phyloP scores from a whole-genome alignment of 352 stramenopile genomes.

The Globisporangium viniferum region DNA sequence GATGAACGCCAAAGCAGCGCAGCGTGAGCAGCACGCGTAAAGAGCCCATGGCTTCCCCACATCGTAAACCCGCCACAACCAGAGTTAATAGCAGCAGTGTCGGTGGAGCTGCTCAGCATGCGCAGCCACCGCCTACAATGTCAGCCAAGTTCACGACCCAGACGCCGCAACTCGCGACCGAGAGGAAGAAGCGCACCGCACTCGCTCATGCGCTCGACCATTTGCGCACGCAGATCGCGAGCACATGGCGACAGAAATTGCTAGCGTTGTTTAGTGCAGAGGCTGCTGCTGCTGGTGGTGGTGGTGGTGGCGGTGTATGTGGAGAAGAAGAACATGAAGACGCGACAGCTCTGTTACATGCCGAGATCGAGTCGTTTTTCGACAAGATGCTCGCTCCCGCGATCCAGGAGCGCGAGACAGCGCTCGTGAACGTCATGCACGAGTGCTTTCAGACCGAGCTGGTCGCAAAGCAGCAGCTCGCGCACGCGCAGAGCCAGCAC shows the following conservation, averaged over 20 bases:
- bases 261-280: background rate
- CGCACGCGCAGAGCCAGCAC: constrained; percentile 18
- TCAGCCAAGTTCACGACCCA: constrained; percentile 5
- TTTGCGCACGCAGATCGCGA: background rate
- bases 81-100: background rate
- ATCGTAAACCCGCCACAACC: background rate
- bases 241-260: background rate
- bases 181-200: constrained; percentile 4
- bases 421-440: constrained; percentile 56
- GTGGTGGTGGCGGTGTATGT: no score
- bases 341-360: constrained; percentile 7
- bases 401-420: constrained; percentile 55
- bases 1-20: background rate
- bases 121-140: background rate
- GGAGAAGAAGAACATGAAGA: background rate
- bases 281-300: background rate
- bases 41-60: background rate
- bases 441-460: constrained; percentile 52
- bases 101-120: background rate
- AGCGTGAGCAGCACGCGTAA: background rate
- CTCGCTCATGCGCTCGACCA: constrained; percentile 11
- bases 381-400: constrained; percentile 28
- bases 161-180: constrained; percentile 5
- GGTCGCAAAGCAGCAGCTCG: constrained; percentile 21
- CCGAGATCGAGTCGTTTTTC: constrained; percentile 46